These are phyloP conservation scores for Diaporthe sp. DNA, from an alignment of 2,329 filamentous ascomycete species.

Conservation along the genomic window DNA sequence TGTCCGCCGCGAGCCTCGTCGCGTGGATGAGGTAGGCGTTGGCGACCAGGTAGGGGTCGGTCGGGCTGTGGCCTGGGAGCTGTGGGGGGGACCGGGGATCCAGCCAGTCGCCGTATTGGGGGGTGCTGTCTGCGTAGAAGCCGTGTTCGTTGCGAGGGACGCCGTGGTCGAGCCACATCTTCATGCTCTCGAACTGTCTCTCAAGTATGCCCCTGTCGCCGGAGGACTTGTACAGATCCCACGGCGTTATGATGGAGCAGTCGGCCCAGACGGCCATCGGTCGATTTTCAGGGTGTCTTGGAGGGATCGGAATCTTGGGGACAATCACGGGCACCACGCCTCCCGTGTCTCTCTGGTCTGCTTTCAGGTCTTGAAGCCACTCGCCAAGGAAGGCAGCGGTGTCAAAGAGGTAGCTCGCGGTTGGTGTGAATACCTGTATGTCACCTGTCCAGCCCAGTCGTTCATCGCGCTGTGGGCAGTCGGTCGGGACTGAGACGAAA, in stretches of 20 bases:
- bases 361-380: slow-evolving; percentile 61
- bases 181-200: slow-evolving; percentile 44
- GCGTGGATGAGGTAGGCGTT: slow-evolving; percentile 51
- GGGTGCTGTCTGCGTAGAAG: slow-evolving; percentile 46
- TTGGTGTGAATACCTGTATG: slow-evolving; percentile 59
- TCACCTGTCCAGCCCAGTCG: slow-evolving; percentile 65
- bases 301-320: slow-evolving; percentile 42
- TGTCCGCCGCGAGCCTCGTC: slow-evolving; percentile 42
- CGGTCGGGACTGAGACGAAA: slow-evolving; percentile 66
- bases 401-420: slow-evolving; percentile 64
- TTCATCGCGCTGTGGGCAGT: slow-evolving; percentile 67
- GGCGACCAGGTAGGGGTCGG: slow-evolving; percentile 47
- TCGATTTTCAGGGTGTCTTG: slow-evolving; percentile 25
- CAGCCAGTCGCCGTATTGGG: slow-evolving; percentile 53
- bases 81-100: slow-evolving; percentile 50
- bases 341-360: slow-evolving; percentile 45
- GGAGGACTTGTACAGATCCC: slow-evolving; percentile 43
- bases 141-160: slow-evolving; percentile 42
- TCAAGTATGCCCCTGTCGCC: slow-evolving; percentile 43
- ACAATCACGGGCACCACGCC: slow-evolving; percentile 47
- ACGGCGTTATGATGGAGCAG: slow-evolving; percentile 43
- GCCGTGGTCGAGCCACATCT: slow-evolving; percentile 42
- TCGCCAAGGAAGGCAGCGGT: slow-evolving; percentile 59
- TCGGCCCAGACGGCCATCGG: slow-evolving; percentile 48
- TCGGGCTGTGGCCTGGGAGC: slow-evolving; percentile 45